Evolutionary conservation across 164 flowering plant species (phyloP).

Genomic region (Amborella trichopoda): DNA sequence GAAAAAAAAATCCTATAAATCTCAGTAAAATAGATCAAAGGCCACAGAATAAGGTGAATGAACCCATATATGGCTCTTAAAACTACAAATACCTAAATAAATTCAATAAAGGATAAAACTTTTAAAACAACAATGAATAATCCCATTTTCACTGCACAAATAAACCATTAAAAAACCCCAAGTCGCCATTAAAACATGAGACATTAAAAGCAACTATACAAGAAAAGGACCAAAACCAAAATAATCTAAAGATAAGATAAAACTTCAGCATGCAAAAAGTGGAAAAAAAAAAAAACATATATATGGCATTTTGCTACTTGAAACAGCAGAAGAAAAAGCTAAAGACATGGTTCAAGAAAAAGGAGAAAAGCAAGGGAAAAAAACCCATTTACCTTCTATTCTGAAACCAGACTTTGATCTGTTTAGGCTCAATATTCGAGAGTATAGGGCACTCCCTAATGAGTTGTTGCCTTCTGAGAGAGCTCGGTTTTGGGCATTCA

Average conservation of each 20-base stretch:
- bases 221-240: not conserved
- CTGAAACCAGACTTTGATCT: conserved; percentile 96
- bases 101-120: not conserved
- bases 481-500: conserved; percentile 87
- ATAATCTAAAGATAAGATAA: not conserved
- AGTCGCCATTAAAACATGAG: no score
- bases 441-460: conserved; percentile 78
- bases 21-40: no score
- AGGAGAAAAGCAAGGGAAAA: not conserved
- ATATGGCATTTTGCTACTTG: no score
- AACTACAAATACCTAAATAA: no score
- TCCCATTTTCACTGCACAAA: not conserved
- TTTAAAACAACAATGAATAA: not conserved
- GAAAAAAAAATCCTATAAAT: no score
- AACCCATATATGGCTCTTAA: no score
- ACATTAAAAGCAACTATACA: not conserved
- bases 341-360: not conserved
- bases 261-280: not conserved
- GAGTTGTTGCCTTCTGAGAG: conserved; percentile 67
- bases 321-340: not conserved
- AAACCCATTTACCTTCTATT: conserved; percentile 49
- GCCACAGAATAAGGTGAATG: no score
- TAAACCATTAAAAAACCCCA: not conserved
- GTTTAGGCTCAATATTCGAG: conserved; percentile 78
- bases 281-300: not conserved